Conservation (phyloP, 495 filamentous ascomycete genomes). For the Viridothelium virens region DNA sequence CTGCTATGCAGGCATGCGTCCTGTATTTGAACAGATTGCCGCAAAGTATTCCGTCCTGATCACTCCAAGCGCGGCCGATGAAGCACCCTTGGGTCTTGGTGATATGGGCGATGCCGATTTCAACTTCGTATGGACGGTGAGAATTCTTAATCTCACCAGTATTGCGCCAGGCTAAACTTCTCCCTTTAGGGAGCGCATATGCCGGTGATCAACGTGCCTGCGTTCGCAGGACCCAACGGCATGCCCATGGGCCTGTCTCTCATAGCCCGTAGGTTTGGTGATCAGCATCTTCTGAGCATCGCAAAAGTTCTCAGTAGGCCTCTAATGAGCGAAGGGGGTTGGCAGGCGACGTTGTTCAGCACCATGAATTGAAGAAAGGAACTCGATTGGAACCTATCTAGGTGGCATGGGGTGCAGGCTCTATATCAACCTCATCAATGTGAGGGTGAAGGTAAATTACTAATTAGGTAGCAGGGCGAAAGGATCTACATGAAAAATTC, state of each 20-base stretch:
- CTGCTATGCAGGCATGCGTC: conserved; percentile 39
- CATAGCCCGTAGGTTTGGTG: conserved; percentile 40
- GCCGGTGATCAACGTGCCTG: conserved; percentile 45
- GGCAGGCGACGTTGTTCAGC: not conserved
- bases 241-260: conserved; percentile 46
- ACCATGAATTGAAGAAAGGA: not conserved
- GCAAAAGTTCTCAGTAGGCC: conserved; percentile 24
- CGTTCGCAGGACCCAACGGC: conserved; percentile 42
- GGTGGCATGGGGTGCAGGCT: too few species aligned
- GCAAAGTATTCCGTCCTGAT: conserved; percentile 42
- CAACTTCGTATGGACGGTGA: conserved; percentile 33
- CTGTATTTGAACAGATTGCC: conserved; percentile 41
- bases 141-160: conserved; percentile 5
- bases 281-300: conserved; percentile 40
- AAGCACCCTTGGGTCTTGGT: conserved; percentile 41
- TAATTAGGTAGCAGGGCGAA: too few species aligned
- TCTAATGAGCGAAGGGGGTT: not conserved
- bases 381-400: too few species aligned
- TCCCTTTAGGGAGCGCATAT: conserved; percentile 36
- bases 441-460: too few species aligned
- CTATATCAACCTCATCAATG: too few species aligned
- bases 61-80: conserved; percentile 44
- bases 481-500: too few species aligned
- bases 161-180: conserved; percentile 11
- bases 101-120: conserved; percentile 43